Evolutionary conservation across 2,329 filamentous ascomycete genomes (phyloP).

Genomic region (Tolypocladium guangdongense): DNA sequence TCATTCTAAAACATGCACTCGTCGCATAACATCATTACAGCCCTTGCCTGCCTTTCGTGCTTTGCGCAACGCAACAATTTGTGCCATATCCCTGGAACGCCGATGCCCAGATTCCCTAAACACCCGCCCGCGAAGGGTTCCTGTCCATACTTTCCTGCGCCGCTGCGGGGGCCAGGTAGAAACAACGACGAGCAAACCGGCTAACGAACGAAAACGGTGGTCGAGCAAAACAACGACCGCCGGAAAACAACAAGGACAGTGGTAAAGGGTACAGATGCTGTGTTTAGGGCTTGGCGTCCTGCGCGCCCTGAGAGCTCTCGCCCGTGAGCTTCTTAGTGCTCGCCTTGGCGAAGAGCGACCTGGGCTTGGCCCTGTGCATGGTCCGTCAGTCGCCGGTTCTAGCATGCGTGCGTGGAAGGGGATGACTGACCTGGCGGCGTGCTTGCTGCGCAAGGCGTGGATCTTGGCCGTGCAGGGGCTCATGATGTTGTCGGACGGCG

Average conservation of each 20-base stretch:
- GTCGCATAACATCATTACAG: slow-evolving; percentile 19
- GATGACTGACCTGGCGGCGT: slow-evolving; percentile 58
- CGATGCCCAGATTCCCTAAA: slow-evolving; percentile 2
- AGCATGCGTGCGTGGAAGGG: background rate
- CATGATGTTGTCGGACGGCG: slow-evolving; percentile 82
- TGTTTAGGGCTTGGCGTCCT: slow-evolving; percentile 19
- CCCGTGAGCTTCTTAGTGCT: slow-evolving; percentile 50
- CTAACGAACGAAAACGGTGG: slow-evolving; percentile 2
- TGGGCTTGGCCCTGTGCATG: slow-evolving; percentile 47
- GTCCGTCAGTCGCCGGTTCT: background rate
- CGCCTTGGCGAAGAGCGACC: slow-evolving; percentile 56
- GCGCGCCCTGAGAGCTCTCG: slow-evolving; percentile 29
- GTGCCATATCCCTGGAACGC: slow-evolving; percentile 2
- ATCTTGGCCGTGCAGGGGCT: slow-evolving; percentile 78
- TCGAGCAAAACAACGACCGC: background rate
- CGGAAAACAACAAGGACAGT: background rate
- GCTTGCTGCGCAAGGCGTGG: slow-evolving; percentile 68
- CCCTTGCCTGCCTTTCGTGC: slow-evolving; percentile 2
- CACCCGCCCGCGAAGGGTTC: background rate
- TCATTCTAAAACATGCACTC: slow-evolving; percentile 5
- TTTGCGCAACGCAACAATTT: background rate
- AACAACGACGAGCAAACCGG: slow-evolving; percentile 6
- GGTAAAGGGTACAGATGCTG: background rate
- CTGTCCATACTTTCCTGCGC: background rate
- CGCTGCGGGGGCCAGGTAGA: background rate